Conservation (phyloP, 176 grass and related monocot genomes). For the Alopecurus myosuroides region DNA sequence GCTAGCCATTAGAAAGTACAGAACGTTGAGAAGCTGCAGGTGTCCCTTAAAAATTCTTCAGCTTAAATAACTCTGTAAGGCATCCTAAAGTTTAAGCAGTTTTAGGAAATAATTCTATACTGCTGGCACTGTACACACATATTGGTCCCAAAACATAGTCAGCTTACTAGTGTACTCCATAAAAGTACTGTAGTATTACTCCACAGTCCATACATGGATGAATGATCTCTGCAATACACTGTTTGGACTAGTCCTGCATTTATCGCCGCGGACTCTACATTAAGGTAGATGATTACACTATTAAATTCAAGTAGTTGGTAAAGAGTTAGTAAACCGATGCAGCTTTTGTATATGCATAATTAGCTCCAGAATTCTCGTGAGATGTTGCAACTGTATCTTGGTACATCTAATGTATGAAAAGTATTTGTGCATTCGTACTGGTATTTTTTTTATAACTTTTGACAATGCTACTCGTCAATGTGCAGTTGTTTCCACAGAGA, state of each 20-base stretch:
- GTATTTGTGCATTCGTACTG: neutral
- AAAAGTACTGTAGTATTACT: neutral
- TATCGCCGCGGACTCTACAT: neutral
- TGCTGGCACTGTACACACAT: neutral
- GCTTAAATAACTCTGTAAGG: neutral
- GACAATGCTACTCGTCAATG: constrained; percentile 25
- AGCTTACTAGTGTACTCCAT: neutral
- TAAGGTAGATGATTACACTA: neutral
- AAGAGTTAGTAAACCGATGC: neutral
- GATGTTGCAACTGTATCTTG: neutral
- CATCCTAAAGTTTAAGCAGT: neutral
- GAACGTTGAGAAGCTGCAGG: neutral
- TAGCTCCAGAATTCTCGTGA: neutral
- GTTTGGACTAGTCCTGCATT: neutral
- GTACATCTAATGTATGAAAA: neutral
- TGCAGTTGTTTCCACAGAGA: constrained; percentile 68
- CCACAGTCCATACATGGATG: neutral
- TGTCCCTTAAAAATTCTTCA: neutral
- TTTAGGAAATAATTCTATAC: neutral
- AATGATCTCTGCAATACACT: neutral
- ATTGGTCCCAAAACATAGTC: neutral
- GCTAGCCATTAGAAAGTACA: neutral
- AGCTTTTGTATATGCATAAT: neutral
- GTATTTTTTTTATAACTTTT: neutral
- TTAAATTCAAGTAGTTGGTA: neutral